phyloP scores from a whole-genome alignment of 805 yeast genomes.

The Wickerhamomyces silvicola region DNA sequence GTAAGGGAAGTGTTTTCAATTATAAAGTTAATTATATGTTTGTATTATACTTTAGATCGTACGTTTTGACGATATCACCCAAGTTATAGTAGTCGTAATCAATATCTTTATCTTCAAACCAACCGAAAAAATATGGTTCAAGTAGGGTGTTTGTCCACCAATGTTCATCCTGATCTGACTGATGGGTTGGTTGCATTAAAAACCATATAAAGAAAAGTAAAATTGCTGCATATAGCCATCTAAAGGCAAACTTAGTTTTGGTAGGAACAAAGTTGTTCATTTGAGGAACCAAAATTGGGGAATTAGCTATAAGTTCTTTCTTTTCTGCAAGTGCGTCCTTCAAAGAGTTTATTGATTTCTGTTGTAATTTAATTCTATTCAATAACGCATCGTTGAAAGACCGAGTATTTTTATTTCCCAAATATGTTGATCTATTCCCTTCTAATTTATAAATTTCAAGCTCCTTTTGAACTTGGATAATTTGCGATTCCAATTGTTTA shows the following conservation, averaged over 20 bases:
- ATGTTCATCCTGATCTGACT: background rate
- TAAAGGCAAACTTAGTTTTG: no score
- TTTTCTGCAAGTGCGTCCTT: constrained; percentile 8
- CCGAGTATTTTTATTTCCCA: constrained; percentile 3
- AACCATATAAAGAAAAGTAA: no score
- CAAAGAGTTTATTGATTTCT: constrained; percentile 9
- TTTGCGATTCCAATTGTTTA: constrained; percentile 5
- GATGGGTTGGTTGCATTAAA: no score
- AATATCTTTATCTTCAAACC: constrained; percentile 12
- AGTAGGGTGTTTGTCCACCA: constrained; percentile 16
- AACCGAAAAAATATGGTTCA: constrained; percentile 10
- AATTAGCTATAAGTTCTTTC: constrained; percentile 3
- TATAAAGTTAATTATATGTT: constrained; percentile 1
- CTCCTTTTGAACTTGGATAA: constrained; percentile 5
- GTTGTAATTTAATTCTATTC: constrained; percentile 14
- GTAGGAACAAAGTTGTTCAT: no score
- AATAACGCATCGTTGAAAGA: constrained; percentile 13
- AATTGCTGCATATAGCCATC: no score
- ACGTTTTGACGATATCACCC: constrained; percentile 8
- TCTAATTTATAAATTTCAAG: constrained; percentile 8
- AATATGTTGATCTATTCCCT: constrained; percentile 1
- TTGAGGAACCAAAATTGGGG: background rate
- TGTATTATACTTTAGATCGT: background rate
- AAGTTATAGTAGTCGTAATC: constrained; percentile 20
- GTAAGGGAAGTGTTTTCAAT: constrained; percentile 2